phyloP scores from a whole-genome alignment of 1,284 basidiomycete species.

The Microbotryum silenes-acaulis region DNA sequence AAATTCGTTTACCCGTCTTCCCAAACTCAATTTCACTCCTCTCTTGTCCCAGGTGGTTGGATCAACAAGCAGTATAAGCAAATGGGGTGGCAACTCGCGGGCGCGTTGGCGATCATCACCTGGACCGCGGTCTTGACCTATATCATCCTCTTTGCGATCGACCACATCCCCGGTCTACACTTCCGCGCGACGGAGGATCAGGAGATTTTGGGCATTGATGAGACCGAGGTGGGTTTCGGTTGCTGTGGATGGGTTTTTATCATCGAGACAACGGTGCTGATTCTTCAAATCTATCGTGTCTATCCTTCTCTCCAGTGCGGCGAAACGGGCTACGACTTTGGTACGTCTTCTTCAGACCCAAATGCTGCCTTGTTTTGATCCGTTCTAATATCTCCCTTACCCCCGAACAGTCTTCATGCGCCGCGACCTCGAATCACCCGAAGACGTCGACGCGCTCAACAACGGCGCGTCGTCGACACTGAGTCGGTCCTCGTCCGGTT shows the following conservation, averaged over 20 bases:
- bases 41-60: conserved; percentile 52
- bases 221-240: conserved; percentile 59
- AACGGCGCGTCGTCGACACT: too few relatives aligned
- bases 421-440: conserved; percentile 15
- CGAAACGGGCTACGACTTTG: conserved; percentile 6
- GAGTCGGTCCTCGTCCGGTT: too few relatives aligned
- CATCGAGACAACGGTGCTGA: too few relatives aligned
- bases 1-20: too few relatives aligned
- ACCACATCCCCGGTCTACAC: conserved; percentile 77
- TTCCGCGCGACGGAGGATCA: conserved; percentile 72
- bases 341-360: too few relatives aligned
- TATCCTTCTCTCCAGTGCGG: not conserved
- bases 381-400: not conserved
- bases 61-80: conserved; percentile 68
- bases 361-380: too few relatives aligned
- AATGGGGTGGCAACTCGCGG: conserved; percentile 80
- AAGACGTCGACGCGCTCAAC: conserved; percentile 1
- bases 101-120: conserved; percentile 61
- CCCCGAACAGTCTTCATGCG: conserved; percentile 16
- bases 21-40: not conserved
- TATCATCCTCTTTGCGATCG: conserved; percentile 83
- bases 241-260: not conserved
- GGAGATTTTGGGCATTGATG: conserved; percentile 88
- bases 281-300: not conserved
- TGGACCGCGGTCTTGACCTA: conserved; percentile 56